Evolutionary conservation across 139 green algal genomes (phyloP).

Genomic region (Yamagishiella unicocca): DNA sequence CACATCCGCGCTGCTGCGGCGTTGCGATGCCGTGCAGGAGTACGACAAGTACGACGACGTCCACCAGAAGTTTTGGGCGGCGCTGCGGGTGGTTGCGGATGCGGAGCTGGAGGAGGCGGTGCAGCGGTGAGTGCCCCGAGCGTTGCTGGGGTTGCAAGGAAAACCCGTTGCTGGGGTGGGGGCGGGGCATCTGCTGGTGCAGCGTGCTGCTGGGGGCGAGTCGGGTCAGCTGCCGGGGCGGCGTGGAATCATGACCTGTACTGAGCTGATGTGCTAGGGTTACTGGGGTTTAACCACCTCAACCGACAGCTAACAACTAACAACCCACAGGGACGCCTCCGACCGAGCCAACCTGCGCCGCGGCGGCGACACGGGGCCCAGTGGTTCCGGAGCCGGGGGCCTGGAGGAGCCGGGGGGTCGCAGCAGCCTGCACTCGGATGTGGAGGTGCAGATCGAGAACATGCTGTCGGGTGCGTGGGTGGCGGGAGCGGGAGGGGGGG

Average conservation of each 20-base stretch:
- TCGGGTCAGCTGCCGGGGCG: too few relatives aligned
- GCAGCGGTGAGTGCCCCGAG: constrained; percentile 24
- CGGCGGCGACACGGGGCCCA: neutral
- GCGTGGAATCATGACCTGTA: too few relatives aligned
- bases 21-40: too few relatives aligned
- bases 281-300: too few relatives aligned
- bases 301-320: too few relatives aligned
- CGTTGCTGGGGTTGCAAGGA: too few relatives aligned
- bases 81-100: constrained; percentile 55
- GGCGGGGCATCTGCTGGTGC: too few relatives aligned
- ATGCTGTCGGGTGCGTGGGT: constrained; percentile 73
- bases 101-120: constrained; percentile 59
- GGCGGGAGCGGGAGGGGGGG: neutral
- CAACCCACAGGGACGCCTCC: constrained; percentile 7
- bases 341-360: constrained; percentile 13
- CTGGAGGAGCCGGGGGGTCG: constrained; percentile 1
- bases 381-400: neutral
- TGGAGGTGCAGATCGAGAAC: constrained; percentile 79
- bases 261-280: too few relatives aligned
- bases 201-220: too few relatives aligned
- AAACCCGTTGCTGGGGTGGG: too few relatives aligned
- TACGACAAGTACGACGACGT: constrained; percentile 77
- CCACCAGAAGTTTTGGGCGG: constrained; percentile 68
- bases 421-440: constrained; percentile 67
- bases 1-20: too few relatives aligned